Base-by-base conservation (phyloP, 805 yeast species). In the Yamadazyma sp. region DNA sequence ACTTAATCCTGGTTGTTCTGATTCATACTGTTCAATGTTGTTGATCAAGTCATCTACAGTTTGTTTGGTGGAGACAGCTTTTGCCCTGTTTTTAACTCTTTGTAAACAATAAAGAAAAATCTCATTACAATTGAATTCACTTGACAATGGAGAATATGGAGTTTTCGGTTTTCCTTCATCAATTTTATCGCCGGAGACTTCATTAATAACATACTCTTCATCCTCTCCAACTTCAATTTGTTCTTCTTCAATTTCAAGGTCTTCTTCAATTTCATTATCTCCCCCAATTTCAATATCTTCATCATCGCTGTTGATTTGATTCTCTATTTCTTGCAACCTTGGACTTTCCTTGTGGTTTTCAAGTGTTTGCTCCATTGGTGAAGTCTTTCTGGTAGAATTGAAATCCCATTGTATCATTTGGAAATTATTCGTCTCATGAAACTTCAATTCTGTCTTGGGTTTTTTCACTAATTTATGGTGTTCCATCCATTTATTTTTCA, bases 1-100 rank as follows among this genome's bases (percentile, higher is more conserved):
- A 31, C 78, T 60, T 28, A 84, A 63, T 0, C 93, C 93, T 1
- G 84, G 81, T 38, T 75, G 76, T 14, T 56, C 52, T 15, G 48
- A 39, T 47, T 84, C 88, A 21, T 71, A 67, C 3, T 51, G 53
- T 2, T 58, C 51, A 24, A 83, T 56, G 8, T 56, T 56, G 5
- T 57, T 48, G 23, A 64, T 60, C 32, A 83, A 52, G 3, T 54
- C 43, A 24, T 62, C 51, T 18, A 82, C 82, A 5, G 69, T 57
- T 2, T 43, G 39, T 31, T 63, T 70, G 0, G 86, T 76, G 16
- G 58, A 65, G 8, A 56, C 60, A n/a, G 71, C 62, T 24, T 64
- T 65, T 3, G 86, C 82, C 30, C 89, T 64, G 19, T 51, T 57
- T 40, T 65, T 56, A 30, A 79, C 78, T 42, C 72, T 60, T 35